Evolutionary conservation across 2,329 filamentous ascomycete species (phyloP).

Genomic region (Pestalotiopsis sp.): DNA sequence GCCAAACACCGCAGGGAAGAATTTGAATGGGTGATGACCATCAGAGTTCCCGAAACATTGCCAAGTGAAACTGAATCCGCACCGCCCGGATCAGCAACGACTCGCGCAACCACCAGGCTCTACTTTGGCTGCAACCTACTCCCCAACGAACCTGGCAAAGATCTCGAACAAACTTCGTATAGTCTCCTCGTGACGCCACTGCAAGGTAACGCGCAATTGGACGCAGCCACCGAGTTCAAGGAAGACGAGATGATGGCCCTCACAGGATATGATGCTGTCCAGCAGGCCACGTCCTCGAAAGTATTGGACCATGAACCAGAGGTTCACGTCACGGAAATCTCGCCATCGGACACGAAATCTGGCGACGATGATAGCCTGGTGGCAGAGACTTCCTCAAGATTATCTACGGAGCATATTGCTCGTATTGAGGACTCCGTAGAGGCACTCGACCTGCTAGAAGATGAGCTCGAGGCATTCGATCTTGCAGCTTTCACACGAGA

Average conservation of each 20-base stretch:
- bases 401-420: constrained; percentile 33
- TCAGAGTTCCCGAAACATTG: constrained; percentile 17
- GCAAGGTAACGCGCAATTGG: constrained; percentile 24
- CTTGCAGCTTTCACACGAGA: constrained; percentile 27
- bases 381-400: constrained; percentile 36
- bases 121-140: constrained; percentile 58
- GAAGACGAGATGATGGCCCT: constrained; percentile 23
- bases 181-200: constrained; percentile 41
- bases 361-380: constrained; percentile 36
- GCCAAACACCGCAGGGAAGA: constrained; percentile 31
- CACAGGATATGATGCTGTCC: constrained; percentile 13
- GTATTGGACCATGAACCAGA: constrained; percentile 10
- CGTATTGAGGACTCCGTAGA: constrained; percentile 68
- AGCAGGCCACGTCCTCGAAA: constrained; percentile 21
- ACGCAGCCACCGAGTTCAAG: constrained; percentile 7
- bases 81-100: constrained; percentile 4
- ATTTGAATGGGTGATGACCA: constrained; percentile 33
- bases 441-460: constrained; percentile 63
- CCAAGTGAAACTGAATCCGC: neutral
- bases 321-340: constrained; percentile 16
- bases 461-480: constrained; percentile 59
- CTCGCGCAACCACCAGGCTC: constrained; percentile 29
- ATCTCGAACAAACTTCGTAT: constrained; percentile 40
- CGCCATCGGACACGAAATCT: constrained; percentile 26
- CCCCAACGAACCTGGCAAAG: constrained; percentile 30